These are phyloP conservation scores for Rhodotorula mucilaginosa DNA, from an alignment of 1,284 basidiomycete species.

Conservation along the genomic window DNA sequence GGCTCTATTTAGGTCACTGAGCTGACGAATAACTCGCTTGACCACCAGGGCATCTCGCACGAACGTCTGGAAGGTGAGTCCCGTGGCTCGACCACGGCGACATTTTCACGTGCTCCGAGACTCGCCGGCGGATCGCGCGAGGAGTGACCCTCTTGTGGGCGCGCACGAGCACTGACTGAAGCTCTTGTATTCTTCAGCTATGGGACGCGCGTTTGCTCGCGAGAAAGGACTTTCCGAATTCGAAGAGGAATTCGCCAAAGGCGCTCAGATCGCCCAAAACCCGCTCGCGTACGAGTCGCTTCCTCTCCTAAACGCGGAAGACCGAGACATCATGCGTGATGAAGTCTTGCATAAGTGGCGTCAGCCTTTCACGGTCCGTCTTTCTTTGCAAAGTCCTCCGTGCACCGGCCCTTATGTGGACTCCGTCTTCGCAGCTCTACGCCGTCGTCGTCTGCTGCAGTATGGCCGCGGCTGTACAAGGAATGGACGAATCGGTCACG, in stretches of 20 bases:
- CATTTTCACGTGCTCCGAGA: no score
- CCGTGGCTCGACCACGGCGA: neutral
- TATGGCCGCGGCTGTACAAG: constrained; percentile 48
- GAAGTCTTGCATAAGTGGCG: constrained; percentile 46
- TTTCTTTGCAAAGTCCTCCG: no score
- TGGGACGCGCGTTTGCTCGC: constrained; percentile 37
- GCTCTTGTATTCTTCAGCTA: neutral
- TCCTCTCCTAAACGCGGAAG: constrained; percentile 44
- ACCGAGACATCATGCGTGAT: constrained; percentile 42
- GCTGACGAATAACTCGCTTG: neutral
- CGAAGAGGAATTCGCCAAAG: constrained; percentile 33
- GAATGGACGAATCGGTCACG: constrained; percentile 45
- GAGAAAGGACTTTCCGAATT: constrained; percentile 35
- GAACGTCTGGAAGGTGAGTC: constrained; percentile 37
- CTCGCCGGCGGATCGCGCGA: no score
- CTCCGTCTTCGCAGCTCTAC: constrained; percentile 45
- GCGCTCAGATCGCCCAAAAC: constrained; percentile 34
- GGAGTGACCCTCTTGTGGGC: neutral
- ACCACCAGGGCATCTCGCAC: constrained; percentile 32
- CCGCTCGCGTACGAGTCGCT: constrained; percentile 42
- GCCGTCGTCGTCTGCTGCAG: constrained; percentile 45
- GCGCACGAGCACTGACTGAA: neutral
- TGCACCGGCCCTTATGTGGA: no score
- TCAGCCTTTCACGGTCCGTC: constrained; percentile 44
- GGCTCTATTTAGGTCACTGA: neutral